phyloP scores from a whole-genome alignment of 495 filamentous ascomycete genomes.

The Penicillium roqueforti region DNA sequence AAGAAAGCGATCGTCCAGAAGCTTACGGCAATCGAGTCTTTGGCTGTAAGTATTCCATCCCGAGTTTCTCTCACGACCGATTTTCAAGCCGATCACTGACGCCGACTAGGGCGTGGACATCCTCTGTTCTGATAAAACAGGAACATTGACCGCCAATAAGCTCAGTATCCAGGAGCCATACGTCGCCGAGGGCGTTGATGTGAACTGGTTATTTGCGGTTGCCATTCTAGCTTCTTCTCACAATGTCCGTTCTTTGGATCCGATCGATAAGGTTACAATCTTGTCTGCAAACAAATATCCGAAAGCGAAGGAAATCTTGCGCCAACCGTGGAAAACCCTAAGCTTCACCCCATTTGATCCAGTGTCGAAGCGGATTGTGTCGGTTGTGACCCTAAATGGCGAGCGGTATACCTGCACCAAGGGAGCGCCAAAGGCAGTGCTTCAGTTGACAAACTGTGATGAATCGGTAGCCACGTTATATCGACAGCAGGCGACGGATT shows the following conservation, averaged over 20 bases:
- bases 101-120: slow-evolving; percentile 73
- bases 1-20: slow-evolving; percentile 97
- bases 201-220: slow-evolving; percentile 74
- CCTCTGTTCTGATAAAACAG: slow-evolving; percentile 94
- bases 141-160: slow-evolving; percentile 66
- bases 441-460: slow-evolving; percentile 58
- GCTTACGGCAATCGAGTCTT: slow-evolving; percentile 88
- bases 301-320: slow-evolving; percentile 60
- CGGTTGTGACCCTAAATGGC: slow-evolving; percentile 56
- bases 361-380: slow-evolving; percentile 69
- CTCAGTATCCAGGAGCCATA: slow-evolving; percentile 67
- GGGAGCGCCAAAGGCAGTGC: slow-evolving; percentile 67
- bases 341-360: slow-evolving; percentile 72
- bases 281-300: slow-evolving; percentile 64
- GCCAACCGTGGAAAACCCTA: slow-evolving; percentile 62
- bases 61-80: too few relatives aligned
- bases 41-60: slow-evolving; percentile 69
- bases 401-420: slow-evolving; percentile 64
- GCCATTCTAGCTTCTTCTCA: slow-evolving; percentile 68
- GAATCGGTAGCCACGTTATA: slow-evolving; percentile 57
- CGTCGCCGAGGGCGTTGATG: slow-evolving; percentile 64
- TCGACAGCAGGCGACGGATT: slow-evolving; percentile 61
- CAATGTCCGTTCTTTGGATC: slow-evolving; percentile 67
- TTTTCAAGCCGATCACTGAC: too few relatives aligned
- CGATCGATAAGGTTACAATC: slow-evolving; percentile 71